Evolutionary conservation across 352 stramenopile species (phyloP).

Genomic region (Phytopythium vexans): DNA sequence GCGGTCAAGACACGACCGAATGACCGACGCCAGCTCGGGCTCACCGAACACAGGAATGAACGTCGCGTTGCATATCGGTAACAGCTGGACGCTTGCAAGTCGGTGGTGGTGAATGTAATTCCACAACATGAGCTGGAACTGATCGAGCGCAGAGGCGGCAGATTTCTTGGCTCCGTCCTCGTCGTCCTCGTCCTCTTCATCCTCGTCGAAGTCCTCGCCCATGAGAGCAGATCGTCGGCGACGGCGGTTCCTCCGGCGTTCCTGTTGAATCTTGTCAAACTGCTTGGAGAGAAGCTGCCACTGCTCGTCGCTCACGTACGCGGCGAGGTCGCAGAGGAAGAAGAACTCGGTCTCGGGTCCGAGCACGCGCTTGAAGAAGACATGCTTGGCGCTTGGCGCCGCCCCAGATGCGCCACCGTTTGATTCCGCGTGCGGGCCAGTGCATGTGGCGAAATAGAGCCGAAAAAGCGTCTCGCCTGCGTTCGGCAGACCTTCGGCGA

Average conservation of each 20-base stretch:
- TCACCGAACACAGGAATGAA: conserved; percentile 49
- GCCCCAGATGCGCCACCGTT: background rate
- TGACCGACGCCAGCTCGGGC: conserved; percentile 31
- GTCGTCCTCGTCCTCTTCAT: conserved; percentile 16
- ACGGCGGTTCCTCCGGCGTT: conserved; percentile 20
- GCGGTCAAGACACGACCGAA: conserved; percentile 36
- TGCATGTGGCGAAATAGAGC: conserved; percentile 51
- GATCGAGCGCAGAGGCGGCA: conserved; percentile 28
- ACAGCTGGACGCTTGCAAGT: conserved; percentile 40
- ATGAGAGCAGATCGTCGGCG: conserved; percentile 4
- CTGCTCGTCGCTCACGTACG: conserved; percentile 58
- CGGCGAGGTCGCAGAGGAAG: conserved; percentile 60
- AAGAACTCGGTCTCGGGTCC: conserved; percentile 66
- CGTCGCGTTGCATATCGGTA: conserved; percentile 33
- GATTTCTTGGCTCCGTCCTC: conserved; percentile 9
- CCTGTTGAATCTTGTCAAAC: conserved; percentile 50
- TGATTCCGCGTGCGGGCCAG: conserved; percentile 1
- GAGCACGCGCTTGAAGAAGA: conserved; percentile 59
- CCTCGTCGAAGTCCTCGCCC: conserved; percentile 16
- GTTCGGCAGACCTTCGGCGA: conserved; percentile 52
- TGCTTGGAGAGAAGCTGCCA: conserved; percentile 63
- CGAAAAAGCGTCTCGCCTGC: conserved; percentile 58
- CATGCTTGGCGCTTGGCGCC: conserved; percentile 27
- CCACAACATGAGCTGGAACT: conserved; percentile 58
- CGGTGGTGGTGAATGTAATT: conserved; percentile 57